phyloP scores from a whole-genome alignment of 2,329 filamentous ascomycete genomes.

The Aspergillus fructus region DNA sequence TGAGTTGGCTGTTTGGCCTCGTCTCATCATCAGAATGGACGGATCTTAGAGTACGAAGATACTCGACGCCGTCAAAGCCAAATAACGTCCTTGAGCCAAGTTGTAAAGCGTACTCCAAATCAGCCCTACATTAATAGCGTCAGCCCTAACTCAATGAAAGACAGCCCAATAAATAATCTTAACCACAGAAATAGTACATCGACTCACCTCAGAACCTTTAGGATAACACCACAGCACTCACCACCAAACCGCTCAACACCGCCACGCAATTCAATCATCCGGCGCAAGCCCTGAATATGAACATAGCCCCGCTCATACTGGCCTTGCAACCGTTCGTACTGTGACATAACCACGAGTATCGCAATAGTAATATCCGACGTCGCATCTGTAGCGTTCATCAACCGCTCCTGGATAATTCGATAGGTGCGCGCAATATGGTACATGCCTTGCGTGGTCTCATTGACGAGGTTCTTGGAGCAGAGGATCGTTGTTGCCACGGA shows the following conservation, averaged over 20 bases:
- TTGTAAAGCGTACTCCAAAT: slow-evolving; percentile 4
- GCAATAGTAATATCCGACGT: slow-evolving; percentile 7
- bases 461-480: background rate
- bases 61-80: background rate
- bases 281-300: background rate
- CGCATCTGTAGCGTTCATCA: background rate
- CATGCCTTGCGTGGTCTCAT: background rate
- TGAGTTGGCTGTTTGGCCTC: too few species aligned
- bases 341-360: background rate
- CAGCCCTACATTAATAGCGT: background rate
- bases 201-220: slow-evolving; percentile 2
- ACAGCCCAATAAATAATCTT: background rate
- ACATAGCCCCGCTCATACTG: slow-evolving; percentile 1
- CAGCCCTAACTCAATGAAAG: background rate
- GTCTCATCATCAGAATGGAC: background rate
- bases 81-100: slow-evolving; percentile 1
- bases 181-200: background rate
- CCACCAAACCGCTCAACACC: background rate
- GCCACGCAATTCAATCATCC: slow-evolving; percentile 4
- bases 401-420: background rate
- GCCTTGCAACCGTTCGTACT: slow-evolving; percentile 5
- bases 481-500: slow-evolving; percentile 2
- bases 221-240: background rate
- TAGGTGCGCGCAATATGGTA: slow-evolving; percentile 6
- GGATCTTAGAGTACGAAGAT: background rate